Conservation (phyloP, 805 yeast genomes). For the Maudiozyma turicensis region DNA sequence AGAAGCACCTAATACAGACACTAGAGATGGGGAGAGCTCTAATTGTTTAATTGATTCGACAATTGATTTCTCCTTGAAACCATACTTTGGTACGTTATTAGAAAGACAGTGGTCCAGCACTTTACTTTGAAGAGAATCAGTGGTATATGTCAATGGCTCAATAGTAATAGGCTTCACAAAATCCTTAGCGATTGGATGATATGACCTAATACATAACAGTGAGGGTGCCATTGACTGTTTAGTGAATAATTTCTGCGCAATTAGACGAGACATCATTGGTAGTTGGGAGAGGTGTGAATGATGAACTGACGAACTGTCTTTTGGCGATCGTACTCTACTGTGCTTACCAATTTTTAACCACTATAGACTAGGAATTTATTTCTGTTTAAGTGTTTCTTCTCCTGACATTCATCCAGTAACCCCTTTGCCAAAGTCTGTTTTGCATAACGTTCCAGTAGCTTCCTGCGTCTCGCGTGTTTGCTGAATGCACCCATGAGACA, state of each 20-base stretch:
- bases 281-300: neutral
- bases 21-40: slow-evolving; percentile 19
- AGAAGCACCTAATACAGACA: slow-evolving; percentile 24
- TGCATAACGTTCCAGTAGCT: too few relatives aligned
- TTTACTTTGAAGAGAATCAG: slow-evolving; percentile 20
- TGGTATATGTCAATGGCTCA: slow-evolving; percentile 20
- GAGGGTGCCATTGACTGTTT: neutral
- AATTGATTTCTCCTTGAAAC: slow-evolving; percentile 27
- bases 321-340: neutral
- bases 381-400: too few relatives aligned
- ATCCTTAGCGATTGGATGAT: slow-evolving; percentile 21
- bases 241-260: neutral
- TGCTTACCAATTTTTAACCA: too few relatives aligned
- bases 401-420: too few relatives aligned
- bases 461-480: too few relatives aligned
- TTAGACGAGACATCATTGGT: neutral
- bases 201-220: slow-evolving; percentile 8
- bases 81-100: slow-evolving; percentile 23
- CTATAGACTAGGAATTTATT: too few relatives aligned
- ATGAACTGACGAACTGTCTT: too few relatives aligned
- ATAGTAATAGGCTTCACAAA: slow-evolving; percentile 12
- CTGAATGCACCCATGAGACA: too few relatives aligned
- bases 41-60: slow-evolving; percentile 20
- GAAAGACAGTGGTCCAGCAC: slow-evolving; percentile 21
- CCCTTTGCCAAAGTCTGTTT: too few relatives aligned